Evolutionary conservation across 805 yeast species (phyloP).

Genomic region (Brettanomyces custersianus): DNA sequence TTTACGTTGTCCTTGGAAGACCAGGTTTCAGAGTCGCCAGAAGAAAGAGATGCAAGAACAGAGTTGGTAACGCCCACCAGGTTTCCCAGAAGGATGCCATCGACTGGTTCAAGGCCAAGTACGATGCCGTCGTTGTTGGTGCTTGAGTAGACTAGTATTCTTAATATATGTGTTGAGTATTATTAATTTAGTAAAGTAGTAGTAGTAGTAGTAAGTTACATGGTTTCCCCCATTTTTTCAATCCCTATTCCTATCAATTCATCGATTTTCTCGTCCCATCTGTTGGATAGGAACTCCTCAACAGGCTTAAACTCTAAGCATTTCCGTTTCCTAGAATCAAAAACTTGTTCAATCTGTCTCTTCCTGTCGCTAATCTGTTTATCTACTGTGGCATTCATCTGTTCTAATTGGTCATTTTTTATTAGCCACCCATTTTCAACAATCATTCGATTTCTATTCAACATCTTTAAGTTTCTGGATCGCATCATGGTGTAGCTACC

Average conservation of each 20-base stretch:
- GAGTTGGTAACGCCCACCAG: constrained; percentile 88
- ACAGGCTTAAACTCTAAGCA: constrained; percentile 37
- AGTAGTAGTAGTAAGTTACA: neutral
- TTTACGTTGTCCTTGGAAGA: constrained; percentile 99
- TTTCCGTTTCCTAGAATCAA: constrained; percentile 30
- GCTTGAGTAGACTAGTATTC: constrained; percentile 46
- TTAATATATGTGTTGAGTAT: neutral
- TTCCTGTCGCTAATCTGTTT: constrained; percentile 26
- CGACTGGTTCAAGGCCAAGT: constrained; percentile 98
- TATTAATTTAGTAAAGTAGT: constrained; percentile 1
- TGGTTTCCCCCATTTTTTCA: constrained; percentile 22
- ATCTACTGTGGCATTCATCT: constrained; percentile 11
- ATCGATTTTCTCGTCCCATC: constrained; percentile 44
- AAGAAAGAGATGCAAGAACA: constrained; percentile 90
- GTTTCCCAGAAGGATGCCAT: constrained; percentile 90
- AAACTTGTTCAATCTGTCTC: constrained; percentile 34
- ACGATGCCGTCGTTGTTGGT: constrained; percentile 96
- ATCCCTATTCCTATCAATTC: constrained; percentile 30
- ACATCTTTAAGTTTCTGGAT: constrained; percentile 3
- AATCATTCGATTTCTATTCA: neutral
- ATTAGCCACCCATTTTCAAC: constrained; percentile 4
- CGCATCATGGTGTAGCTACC: constrained; percentile 10
- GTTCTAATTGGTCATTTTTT: neutral
- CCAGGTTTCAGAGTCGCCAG: constrained; percentile 98
- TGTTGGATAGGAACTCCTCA: constrained; percentile 33